A percentile compares a stretch with the other conserved stretches of the same genome.
phyloP scores from a whole-genome alignment of 1,284 basidiomycete genomes.

The Fomitopsis betulina region DNA sequence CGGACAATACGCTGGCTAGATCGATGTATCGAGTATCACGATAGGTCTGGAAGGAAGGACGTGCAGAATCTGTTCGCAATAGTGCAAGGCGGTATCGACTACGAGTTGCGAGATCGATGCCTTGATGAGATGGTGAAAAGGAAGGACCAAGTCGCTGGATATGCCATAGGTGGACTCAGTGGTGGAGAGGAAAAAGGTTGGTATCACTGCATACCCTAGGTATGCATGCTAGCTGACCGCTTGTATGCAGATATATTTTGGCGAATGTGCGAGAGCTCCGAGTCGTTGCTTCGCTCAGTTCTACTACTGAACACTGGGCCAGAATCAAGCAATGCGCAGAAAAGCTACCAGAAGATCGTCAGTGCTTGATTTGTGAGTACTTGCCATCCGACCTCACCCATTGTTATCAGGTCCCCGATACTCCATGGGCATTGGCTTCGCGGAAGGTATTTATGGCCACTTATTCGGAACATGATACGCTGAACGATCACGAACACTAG shows the following conservation, averaged over 20 bases:
- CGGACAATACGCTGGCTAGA: slow-evolving; percentile 83
- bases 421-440: slow-evolving; percentile 86
- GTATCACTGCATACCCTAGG: slow-evolving; percentile 5
- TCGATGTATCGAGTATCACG: slow-evolving; percentile 73
- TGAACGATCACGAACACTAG: slow-evolving; percentile 32
- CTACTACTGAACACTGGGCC: slow-evolving; percentile 13
- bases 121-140: slow-evolving; percentile 76
- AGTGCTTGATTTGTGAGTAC: slow-evolving; percentile 22
- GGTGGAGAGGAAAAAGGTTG: slow-evolving; percentile 85
- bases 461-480: neutral
- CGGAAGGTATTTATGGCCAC: slow-evolving; percentile 54
- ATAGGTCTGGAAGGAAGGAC: slow-evolving; percentile 54
- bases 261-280: slow-evolving; percentile 61
- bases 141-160: slow-evolving; percentile 69
- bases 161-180: slow-evolving; percentile 80
- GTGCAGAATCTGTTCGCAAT: slow-evolving; percentile 84
- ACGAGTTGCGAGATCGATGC: slow-evolving; percentile 64
- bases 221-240: neutral
- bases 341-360: slow-evolving; percentile 68
- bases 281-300: neutral
- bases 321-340: slow-evolving; percentile 80
- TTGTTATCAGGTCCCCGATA: slow-evolving; percentile 64
- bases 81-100: slow-evolving; percentile 79
- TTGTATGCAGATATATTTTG: slow-evolving; percentile 67
- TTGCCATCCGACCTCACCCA: neutral